Percentiles rank a stretch among this genome's conserved stretches.
Conservation (phyloP, 805 yeast genomes). For the Saturnispora mendoncae region DNA sequence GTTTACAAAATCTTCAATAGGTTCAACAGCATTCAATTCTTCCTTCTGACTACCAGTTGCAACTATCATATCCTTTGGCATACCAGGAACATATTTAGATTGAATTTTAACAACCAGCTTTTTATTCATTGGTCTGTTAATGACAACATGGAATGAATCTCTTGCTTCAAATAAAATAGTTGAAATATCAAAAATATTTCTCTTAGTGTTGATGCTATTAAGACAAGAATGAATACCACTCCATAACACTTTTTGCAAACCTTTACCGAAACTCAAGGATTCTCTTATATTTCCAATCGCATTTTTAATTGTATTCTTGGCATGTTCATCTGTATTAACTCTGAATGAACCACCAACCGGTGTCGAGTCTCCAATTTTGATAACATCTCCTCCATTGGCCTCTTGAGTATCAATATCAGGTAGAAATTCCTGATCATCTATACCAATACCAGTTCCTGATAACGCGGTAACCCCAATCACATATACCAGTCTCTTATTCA, state of each 20-base stretch:
- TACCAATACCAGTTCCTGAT: slow-evolving; percentile 45
- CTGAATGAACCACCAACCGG: slow-evolving; percentile 32
- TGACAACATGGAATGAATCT: slow-evolving; percentile 50
- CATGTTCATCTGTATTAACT: slow-evolving; percentile 53
- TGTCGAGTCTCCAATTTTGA: slow-evolving; percentile 50
- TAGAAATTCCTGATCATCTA: slow-evolving; percentile 58
- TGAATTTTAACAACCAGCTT: slow-evolving; percentile 49
- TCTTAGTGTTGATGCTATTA: slow-evolving; percentile 48
- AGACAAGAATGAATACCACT: slow-evolving; percentile 53
- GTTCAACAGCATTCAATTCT: too few species aligned
- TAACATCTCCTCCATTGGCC: slow-evolving; percentile 27
- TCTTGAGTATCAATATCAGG: slow-evolving; percentile 11
- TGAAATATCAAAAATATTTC: slow-evolving; percentile 55
- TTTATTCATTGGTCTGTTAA: slow-evolving; percentile 61
- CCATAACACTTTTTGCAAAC: slow-evolving; percentile 61
- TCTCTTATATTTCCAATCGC: slow-evolving; percentile 56
- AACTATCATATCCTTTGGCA: too few species aligned
- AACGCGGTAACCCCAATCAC: slow-evolving; percentile 61
- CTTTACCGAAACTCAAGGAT: slow-evolving; percentile 46
- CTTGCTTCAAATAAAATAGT: slow-evolving; percentile 56
- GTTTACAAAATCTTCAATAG: not conserved
- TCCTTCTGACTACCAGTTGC: too few species aligned
- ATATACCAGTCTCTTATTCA: slow-evolving; percentile 39
- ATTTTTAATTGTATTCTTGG: slow-evolving; percentile 57
- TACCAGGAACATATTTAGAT: not conserved